Evolutionary conservation across 768 basidiomycete species (phyloP).

Genomic region (Leucogyrophana mollusca): DNA sequence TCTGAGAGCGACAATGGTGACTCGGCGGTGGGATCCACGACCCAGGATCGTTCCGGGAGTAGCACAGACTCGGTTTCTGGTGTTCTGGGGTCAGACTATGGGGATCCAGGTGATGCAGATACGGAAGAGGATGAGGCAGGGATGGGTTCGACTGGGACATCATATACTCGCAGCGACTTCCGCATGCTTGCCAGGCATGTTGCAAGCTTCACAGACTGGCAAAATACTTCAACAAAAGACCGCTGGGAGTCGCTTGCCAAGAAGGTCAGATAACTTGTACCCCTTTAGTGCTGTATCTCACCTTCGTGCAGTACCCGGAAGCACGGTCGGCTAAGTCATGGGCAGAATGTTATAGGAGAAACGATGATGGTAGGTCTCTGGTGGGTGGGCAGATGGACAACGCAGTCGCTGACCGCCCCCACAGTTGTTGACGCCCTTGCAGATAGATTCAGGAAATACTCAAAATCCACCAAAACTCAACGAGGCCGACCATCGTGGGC

Average conservation of each 20-base stretch:
- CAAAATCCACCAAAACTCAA: slow-evolving; percentile 10
- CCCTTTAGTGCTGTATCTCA: slow-evolving; percentile 3
- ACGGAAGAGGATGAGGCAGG: slow-evolving; percentile 30
- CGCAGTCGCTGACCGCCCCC: too few relatives aligned
- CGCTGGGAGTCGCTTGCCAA: slow-evolving; percentile 56
- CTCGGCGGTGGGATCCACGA: slow-evolving; percentile 17
- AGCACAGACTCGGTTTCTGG: slow-evolving; percentile 14
- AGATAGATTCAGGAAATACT: slow-evolving; percentile 18
- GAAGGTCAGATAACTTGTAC: slow-evolving; percentile 36
- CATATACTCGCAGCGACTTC: slow-evolving; percentile 62
- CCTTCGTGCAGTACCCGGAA: slow-evolving; percentile 45
- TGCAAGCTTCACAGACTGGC: slow-evolving; percentile 47
- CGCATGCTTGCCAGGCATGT: slow-evolving; percentile 61
- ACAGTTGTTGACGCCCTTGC: slow-evolving; percentile 13
- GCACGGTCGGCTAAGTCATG: slow-evolving; percentile 53
- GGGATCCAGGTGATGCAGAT: slow-evolving; percentile 15
- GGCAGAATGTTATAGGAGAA: slow-evolving; percentile 56
- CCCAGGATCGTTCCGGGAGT: slow-evolving; percentile 17
- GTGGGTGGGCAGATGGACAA: neutral
- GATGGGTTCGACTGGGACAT: slow-evolving; percentile 51
- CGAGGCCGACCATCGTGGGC: slow-evolving; percentile 23
- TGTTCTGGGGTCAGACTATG: slow-evolving; percentile 11
- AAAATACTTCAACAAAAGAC: slow-evolving; percentile 37
- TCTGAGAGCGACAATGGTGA: slow-evolving; percentile 18
- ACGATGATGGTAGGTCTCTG: slow-evolving; percentile 44